Percentiles rank a stretch among this genome's conserved stretches.
These are phyloP conservation scores for Mimosa pudica DNA, from an alignment of 306 rosid genomes.

Conservation along the genomic window DNA sequence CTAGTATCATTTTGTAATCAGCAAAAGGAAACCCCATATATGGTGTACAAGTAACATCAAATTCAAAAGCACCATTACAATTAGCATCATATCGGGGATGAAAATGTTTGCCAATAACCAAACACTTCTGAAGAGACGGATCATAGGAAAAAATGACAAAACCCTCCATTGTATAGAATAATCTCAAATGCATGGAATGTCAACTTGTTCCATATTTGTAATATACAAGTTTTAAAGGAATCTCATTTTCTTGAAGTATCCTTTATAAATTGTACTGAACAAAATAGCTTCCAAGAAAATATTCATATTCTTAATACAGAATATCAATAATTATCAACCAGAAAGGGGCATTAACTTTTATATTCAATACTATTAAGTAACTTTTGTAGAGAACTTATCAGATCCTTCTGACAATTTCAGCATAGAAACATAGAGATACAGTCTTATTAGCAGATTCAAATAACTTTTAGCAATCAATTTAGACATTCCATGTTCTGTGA, in stretches of 20 bases:
- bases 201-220: neutral
- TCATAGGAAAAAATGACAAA: neutral
- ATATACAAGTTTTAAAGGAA: neutral
- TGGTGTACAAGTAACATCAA: constrained; percentile 8
- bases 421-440: neutral
- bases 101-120: neutral
- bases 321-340: neutral
- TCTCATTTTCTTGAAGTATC: neutral
- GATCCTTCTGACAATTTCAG: neutral
- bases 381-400: neutral
- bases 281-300: neutral
- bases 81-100: neutral
- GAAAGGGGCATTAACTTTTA: neutral
- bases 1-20: constrained; percentile 19
- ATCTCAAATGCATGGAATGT: neutral
- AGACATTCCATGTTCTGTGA: neutral
- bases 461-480: neutral
- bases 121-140: neutral
- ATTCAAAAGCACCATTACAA: constrained; percentile 17
- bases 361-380: neutral
- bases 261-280: neutral
- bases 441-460: neutral
- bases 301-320: neutral
- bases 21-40: neutral
- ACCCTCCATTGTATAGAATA: neutral